Conservation (phyloP, 192 early-diverging fungal species). For the Gaertneriomyces sp. region DNA sequence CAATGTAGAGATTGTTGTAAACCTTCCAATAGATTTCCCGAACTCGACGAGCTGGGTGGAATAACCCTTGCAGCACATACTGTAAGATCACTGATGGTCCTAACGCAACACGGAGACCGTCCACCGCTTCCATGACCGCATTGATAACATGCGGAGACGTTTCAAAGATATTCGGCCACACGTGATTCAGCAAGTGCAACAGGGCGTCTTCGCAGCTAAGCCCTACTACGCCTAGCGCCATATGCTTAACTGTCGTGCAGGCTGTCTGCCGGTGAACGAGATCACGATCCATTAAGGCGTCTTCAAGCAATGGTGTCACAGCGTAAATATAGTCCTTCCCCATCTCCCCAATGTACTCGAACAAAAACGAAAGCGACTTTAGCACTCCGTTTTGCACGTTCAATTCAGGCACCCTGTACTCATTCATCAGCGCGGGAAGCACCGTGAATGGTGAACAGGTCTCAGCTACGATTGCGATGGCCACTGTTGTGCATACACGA, state of each 20-base stretch:
- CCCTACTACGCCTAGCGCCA: slow-evolving; percentile 90
- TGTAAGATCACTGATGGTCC: slow-evolving; percentile 80
- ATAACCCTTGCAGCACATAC: slow-evolving; percentile 90
- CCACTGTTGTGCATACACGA: slow-evolving; percentile 98
- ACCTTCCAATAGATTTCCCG: slow-evolving; percentile 98
- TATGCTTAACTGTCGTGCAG: slow-evolving; percentile 91
- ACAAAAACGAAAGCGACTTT: slow-evolving; percentile 91
- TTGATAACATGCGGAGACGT: slow-evolving; percentile 91
- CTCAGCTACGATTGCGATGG: slow-evolving; percentile 97
- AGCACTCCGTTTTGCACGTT: slow-evolving; percentile 99
- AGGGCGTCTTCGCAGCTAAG: slow-evolving; percentile 90
- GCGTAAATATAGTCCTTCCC: slow-evolving; percentile 98
- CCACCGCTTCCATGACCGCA: slow-evolving; percentile 95
- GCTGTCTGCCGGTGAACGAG: slow-evolving; percentile 98
- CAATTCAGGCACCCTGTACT: slow-evolving; percentile 97
- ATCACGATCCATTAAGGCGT: slow-evolving; percentile 96
- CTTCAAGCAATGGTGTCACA: slow-evolving; percentile 90
- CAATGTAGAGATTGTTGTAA: slow-evolving; percentile 94
- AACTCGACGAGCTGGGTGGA: slow-evolving; percentile 94
- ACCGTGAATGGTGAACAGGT: slow-evolving; percentile 98
- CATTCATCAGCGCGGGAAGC: slow-evolving; percentile 97
- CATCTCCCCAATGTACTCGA: slow-evolving; percentile 99
- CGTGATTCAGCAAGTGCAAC: slow-evolving; percentile 88
- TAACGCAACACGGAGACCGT: slow-evolving; percentile 84
- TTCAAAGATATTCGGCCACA: slow-evolving; percentile 99